A percentile compares a stretch with the other conserved stretches of the same genome.
These are phyloP conservation scores for Calycina marina DNA, from an alignment of 2,329 filamentous ascomycete species.

Conservation along the genomic window DNA sequence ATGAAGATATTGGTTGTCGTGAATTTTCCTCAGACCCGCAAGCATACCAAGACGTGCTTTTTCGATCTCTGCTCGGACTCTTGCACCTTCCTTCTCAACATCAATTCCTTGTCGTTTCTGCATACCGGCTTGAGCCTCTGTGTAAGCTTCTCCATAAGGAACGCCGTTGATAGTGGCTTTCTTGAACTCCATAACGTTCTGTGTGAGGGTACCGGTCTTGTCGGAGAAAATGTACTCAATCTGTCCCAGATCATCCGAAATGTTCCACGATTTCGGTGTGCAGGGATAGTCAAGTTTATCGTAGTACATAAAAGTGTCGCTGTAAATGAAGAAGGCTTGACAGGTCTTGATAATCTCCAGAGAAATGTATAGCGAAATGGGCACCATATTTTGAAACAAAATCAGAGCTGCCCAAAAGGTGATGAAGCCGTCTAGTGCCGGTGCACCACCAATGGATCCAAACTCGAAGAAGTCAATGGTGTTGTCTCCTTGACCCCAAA, in stretches of 20 bases:
- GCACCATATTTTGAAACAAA: conserved; percentile 95
- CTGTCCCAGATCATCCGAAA: conserved; percentile 93
- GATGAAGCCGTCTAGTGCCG: conserved; percentile 76
- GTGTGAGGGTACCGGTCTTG: conserved; percentile 80
- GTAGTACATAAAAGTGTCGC: conserved; percentile 93
- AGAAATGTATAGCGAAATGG: conserved; percentile 94
- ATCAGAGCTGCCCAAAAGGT: conserved; percentile 94
- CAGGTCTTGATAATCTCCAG: conserved; percentile 87
- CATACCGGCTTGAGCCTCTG: conserved; percentile 92
- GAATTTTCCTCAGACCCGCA: conserved; percentile 54
- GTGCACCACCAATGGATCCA: conserved; percentile 61
- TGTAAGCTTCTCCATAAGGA: conserved; percentile 93
- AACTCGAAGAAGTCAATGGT: conserved; percentile 76
- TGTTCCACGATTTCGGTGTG: conserved; percentile 97
- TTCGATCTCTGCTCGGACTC: conserved; percentile 64
- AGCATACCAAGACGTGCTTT: conserved; percentile 62
- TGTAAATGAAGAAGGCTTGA: conserved; percentile 96
- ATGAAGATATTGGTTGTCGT: conserved; percentile 82
- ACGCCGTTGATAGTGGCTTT: conserved; percentile 95
- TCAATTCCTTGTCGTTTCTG: conserved; percentile 81
- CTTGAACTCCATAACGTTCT: conserved; percentile 98
- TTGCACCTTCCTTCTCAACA: conserved; percentile 64
- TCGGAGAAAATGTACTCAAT: conserved; percentile 99
- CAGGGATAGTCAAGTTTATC: conserved; percentile 87
- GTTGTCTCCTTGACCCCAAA: conserved; percentile 61